A percentile compares a stretch with the other conserved stretches of the same genome.
These are phyloP conservation scores for Anisodus tanguticus DNA, from an alignment of 257 asterid genomes.

Conservation along the genomic window DNA sequence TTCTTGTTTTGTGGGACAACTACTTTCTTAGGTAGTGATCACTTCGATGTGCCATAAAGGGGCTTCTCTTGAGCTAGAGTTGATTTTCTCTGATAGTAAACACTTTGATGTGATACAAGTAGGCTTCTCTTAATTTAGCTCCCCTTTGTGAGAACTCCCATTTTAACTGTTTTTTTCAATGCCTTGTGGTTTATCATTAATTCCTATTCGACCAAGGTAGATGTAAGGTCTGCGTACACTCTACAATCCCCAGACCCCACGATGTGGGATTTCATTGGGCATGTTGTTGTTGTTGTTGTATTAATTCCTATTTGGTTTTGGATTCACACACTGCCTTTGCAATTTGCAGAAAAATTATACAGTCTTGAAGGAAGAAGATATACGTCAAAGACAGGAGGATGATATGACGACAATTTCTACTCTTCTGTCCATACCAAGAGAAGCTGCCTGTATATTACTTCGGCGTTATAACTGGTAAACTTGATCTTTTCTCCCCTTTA, in stretches of 20 bases:
- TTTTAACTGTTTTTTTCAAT: background rate
- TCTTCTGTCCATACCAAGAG: slow-evolving; percentile 82
- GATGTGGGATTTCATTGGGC: no score
- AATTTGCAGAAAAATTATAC: slow-evolving; percentile 71
- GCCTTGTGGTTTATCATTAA: background rate
- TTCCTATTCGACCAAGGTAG: no score
- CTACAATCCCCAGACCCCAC: no score
- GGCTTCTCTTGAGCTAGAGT: slow-evolving; percentile 4
- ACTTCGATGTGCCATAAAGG: slow-evolving; percentile 2
- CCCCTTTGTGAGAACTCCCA: background rate
- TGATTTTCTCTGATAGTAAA: background rate
- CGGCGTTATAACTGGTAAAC: slow-evolving; percentile 80
- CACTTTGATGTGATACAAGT: background rate
- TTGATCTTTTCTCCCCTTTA: no score
- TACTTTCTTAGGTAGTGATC: background rate
- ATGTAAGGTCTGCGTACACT: no score
- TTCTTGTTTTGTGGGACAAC: background rate
- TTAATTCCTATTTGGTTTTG: background rate
- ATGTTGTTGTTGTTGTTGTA: no score
- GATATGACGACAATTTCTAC: slow-evolving; percentile 71
- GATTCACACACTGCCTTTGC: slow-evolving; percentile 25
- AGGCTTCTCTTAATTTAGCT: slow-evolving; percentile 12
- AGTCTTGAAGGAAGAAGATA: slow-evolving; percentile 80
- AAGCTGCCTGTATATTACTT: slow-evolving; percentile 75
- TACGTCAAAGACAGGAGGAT: slow-evolving; percentile 69